Base-by-base conservation (phyloP, 441 rosid species). In the Iberis amara region DNA sequence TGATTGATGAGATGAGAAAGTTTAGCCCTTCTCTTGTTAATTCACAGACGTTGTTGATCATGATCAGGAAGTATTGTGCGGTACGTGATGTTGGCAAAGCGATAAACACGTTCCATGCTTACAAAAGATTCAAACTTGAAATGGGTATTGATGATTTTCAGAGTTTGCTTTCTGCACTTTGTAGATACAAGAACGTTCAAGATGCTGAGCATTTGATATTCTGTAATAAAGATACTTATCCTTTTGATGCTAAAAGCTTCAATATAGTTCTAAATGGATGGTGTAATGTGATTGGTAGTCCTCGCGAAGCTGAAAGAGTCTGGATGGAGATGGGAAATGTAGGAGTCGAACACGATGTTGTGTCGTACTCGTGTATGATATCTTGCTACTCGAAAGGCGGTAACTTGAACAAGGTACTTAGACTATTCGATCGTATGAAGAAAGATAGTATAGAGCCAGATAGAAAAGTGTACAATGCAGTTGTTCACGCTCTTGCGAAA, bases 201-300 rank as follows among this genome's bases (percentile, higher is more conserved):
- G 97, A 94, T 51, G 97, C 99, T 30, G 97, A 81, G 75, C 96
- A 86, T 60, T 72, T 89, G 78, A 74, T 86, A 69, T 85, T 72
- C 65, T 84, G 94, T 68, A 83, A 89, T 64, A 75, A 65, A 38
- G 74, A 62, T 46, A 82, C 71, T 24, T 83, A 79, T 61, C 91
- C 97, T 0, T 76, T 80, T 32, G 70, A 79, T 32, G 76, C 78
- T 11, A 89, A 89, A 68, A 89, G 95, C 61, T 94, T 81, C 55
- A 92, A 92, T 59, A 84, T 84, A 40, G 75, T 89, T 54, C 81
- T 89, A 5, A 86, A 82, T 35, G 94, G 99, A 38, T 92, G 99
- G 97, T 81, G 90, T 65, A 86, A 86, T 73, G 76, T 73, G 68
- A 74, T 89, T 47, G 78, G 85, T 27, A 89, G 95, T 61, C 81